Conservation (phyloP, 306 rosid species). For the Quercus aquifolioides region DNA sequence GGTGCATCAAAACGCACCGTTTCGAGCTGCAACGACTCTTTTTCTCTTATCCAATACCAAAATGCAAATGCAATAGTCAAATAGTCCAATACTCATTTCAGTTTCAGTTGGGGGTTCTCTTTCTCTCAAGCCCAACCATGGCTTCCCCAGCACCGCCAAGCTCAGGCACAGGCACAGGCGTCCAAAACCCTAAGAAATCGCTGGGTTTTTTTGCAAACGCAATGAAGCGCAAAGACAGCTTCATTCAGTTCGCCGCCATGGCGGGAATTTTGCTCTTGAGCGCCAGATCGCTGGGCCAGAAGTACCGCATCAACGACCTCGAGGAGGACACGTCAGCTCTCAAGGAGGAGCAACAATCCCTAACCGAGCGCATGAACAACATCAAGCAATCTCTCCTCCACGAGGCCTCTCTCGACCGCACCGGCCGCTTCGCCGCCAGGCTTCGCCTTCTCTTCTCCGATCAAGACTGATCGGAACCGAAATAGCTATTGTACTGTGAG, state of each 20-base stretch:
- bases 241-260: constrained; percentile 78
- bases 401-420: constrained; percentile 77
- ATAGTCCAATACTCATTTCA: too few relatives aligned
- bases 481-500: constrained; percentile 7
- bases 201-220: constrained; percentile 38
- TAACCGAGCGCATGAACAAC: constrained; percentile 42
- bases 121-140: constrained; percentile 32
- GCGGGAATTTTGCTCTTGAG: constrained; percentile 70
- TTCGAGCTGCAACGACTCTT: too few relatives aligned
- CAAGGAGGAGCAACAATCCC: constrained; percentile 46
- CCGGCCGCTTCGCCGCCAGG: constrained; percentile 69
- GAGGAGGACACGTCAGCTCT: constrained; percentile 55
- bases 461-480: constrained; percentile 19
- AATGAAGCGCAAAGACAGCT: constrained; percentile 57
- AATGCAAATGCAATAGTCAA: too few relatives aligned
- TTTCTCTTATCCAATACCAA: too few relatives aligned
- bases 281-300: constrained; percentile 71
- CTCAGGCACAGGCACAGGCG: constrained; percentile 23
- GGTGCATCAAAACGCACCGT: too few relatives aligned
- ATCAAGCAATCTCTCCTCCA: constrained; percentile 55
- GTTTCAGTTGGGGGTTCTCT: not conserved
- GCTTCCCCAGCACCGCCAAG: constrained; percentile 39
- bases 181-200: constrained; percentile 23
- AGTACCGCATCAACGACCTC: constrained; percentile 69
- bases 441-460: constrained; percentile 62